Evolutionary conservation across 2,329 filamentous ascomycete genomes (phyloP).

Genomic region (Lasiodiplodia theobromae): DNA sequence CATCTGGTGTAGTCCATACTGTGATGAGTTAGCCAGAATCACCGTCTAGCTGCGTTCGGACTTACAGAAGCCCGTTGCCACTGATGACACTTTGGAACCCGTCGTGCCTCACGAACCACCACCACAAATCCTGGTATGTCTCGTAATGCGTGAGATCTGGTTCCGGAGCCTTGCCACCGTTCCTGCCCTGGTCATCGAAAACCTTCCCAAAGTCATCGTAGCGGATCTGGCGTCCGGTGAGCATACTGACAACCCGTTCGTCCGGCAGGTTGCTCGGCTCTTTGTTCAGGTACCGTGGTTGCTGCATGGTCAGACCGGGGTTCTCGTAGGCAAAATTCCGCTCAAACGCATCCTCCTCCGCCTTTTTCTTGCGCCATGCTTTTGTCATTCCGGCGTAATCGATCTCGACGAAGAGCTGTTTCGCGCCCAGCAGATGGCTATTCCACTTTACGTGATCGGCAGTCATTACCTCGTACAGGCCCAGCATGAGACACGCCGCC

Average conservation of each 20-base stretch:
- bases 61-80: constrained; percentile 84
- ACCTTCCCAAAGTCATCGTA: constrained; percentile 66
- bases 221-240: constrained; percentile 64
- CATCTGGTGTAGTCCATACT: constrained; percentile 83
- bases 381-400: constrained; percentile 77
- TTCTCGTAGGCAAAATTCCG: constrained; percentile 42
- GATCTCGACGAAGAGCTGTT: constrained; percentile 82
- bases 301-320: constrained; percentile 45
- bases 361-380: constrained; percentile 71
- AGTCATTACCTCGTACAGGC: constrained; percentile 93
- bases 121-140: constrained; percentile 84
- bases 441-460: constrained; percentile 97
- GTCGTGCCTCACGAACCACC: constrained; percentile 97
- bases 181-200: constrained; percentile 42
- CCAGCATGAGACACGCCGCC: constrained; percentile 85
- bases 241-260: constrained; percentile 62
- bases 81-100: constrained; percentile 89
- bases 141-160: constrained; percentile 80
- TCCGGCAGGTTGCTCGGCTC: constrained; percentile 36
- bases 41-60: constrained; percentile 34
- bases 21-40: not conserved
- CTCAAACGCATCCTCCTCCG: constrained; percentile 53
- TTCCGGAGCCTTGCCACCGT: constrained; percentile 43
- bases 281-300: constrained; percentile 38
- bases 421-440: constrained; percentile 85